Evolutionary conservation across 768 basidiomycete species (phyloP).

Genomic region (Suillus tomentosus): DNA sequence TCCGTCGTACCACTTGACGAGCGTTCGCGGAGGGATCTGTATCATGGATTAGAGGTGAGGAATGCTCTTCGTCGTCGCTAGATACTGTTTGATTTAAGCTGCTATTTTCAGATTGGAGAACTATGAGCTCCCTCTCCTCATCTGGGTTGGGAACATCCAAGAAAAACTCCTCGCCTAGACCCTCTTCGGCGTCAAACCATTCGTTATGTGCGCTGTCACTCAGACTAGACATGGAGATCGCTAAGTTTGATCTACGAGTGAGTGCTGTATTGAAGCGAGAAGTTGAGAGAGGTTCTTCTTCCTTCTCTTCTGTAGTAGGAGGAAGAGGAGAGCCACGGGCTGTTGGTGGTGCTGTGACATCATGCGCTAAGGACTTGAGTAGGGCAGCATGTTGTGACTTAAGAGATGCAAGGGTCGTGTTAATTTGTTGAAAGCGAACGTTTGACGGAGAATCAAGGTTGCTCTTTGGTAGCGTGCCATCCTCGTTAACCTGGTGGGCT

Average conservation of each 20-base stretch:
- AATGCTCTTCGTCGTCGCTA: constrained; percentile 48
- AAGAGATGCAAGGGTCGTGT: constrained; percentile 50
- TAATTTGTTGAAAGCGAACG: constrained; percentile 44
- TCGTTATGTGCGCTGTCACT: constrained; percentile 54
- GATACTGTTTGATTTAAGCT: constrained; percentile 42
- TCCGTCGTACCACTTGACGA: constrained; percentile 48
- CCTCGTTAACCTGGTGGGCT: constrained; percentile 26
- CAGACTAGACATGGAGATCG: constrained; percentile 49
- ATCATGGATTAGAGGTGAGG: constrained; percentile 6
- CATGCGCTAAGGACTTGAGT: constrained; percentile 41
- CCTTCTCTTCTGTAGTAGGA: constrained; percentile 51
- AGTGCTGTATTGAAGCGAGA: constrained; percentile 30
- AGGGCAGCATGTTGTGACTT: constrained; percentile 62
- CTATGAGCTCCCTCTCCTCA: constrained; percentile 42
- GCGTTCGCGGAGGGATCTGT: constrained; percentile 14
- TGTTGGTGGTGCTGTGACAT: constrained; percentile 29
- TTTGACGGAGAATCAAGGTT: constrained; percentile 22
- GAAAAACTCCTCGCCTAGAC: constrained; percentile 56
- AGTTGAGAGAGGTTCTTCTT: constrained; percentile 29
- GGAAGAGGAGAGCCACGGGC: constrained; percentile 40
- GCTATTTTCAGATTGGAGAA: constrained; percentile 43
- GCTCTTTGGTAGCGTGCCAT: constrained; percentile 24
- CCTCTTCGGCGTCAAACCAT: constrained; percentile 78
- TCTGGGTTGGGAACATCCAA: constrained; percentile 47
- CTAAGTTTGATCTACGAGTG: constrained; percentile 40